Evolutionary conservation across 2,329 filamentous ascomycete species (phyloP).

Genomic region (Colletotrichum noveboracense): DNA sequence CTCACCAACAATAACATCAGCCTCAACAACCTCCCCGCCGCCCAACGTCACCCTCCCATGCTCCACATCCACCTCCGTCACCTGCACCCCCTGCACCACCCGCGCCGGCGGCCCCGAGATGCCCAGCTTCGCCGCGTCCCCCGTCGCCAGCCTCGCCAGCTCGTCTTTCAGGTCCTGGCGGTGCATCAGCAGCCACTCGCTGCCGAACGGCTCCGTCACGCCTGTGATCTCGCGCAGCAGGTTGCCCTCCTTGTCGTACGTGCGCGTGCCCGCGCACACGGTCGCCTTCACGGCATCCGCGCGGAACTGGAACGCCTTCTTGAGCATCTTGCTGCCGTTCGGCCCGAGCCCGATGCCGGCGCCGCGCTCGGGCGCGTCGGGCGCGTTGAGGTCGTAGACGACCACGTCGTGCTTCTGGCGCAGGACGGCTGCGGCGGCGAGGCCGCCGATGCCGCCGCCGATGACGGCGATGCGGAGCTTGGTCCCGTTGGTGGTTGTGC

Average conservation of each 20-base stretch:
- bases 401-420: slow-evolving; percentile 7
- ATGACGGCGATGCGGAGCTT: slow-evolving; percentile 7
- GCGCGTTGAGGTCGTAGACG: slow-evolving; percentile 10
- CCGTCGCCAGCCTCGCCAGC: slow-evolving; percentile 2
- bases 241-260: slow-evolving; percentile 10
- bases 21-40: not conserved
- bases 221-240: slow-evolving; percentile 12
- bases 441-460: slow-evolving; percentile 12
- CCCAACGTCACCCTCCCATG: not conserved
- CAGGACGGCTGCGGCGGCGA: slow-evolving; percentile 9
- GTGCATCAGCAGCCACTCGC: slow-evolving; percentile 16
- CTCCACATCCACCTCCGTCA: not conserved
- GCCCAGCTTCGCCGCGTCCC: slow-evolving; percentile 8
- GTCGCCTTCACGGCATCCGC: not conserved
- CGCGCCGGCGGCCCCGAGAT: slow-evolving; percentile 1
- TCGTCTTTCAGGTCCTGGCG: not conserved
- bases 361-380: slow-evolving; percentile 1
- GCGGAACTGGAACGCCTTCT: slow-evolving; percentile 4
- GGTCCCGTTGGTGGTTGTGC: not conserved
- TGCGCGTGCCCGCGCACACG: slow-evolving; percentile 4
- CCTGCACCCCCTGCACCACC: not conserved
- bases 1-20: slow-evolving; percentile 12
- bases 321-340: slow-evolving; percentile 17
- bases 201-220: slow-evolving; percentile 10
- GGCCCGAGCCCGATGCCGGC: slow-evolving; percentile 11